phyloP scores from a whole-genome alignment of 108 stramenopile genomes.

The Hondaea fermentalgiana region DNA sequence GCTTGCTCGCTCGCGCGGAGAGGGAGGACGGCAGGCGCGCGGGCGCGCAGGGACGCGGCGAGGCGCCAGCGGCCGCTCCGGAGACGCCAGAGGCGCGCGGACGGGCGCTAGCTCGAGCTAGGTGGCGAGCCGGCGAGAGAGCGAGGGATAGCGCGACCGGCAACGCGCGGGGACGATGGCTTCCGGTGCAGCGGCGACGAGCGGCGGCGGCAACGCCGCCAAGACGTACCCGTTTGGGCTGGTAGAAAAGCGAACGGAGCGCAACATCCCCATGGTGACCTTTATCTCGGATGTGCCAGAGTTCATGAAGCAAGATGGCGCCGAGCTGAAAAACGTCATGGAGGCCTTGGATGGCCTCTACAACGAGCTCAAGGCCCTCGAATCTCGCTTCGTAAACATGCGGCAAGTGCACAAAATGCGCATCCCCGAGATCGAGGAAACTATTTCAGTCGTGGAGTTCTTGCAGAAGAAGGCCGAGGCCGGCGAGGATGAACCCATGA shows the following conservation, averaged over 20 bases:
- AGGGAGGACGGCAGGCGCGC: too few relatives aligned
- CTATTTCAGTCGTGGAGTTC: neutral
- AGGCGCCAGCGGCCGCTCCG: too few relatives aligned
- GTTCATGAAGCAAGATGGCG: neutral
- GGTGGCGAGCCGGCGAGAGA: neutral
- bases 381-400: neutral
- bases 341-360: neutral
- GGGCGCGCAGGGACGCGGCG: too few relatives aligned
- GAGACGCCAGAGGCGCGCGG: neutral
- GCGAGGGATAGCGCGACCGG: neutral
- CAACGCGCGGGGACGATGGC: neutral
- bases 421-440: constrained; percentile 13
- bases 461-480: neutral
- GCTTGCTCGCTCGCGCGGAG: too few relatives aligned
- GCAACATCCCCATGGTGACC: neutral
- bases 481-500: neutral
- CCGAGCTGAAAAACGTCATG: neutral
- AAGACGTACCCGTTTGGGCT: neutral
- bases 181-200: neutral
- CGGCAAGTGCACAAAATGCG: neutral
- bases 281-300: constrained; percentile 7
- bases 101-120: neutral
- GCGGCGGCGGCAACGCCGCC: neutral
- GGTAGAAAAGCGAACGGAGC: neutral
- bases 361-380: neutral